Conservation (phyloP, 768 basidiomycete species). For the Baorangia bicolor region DNA sequence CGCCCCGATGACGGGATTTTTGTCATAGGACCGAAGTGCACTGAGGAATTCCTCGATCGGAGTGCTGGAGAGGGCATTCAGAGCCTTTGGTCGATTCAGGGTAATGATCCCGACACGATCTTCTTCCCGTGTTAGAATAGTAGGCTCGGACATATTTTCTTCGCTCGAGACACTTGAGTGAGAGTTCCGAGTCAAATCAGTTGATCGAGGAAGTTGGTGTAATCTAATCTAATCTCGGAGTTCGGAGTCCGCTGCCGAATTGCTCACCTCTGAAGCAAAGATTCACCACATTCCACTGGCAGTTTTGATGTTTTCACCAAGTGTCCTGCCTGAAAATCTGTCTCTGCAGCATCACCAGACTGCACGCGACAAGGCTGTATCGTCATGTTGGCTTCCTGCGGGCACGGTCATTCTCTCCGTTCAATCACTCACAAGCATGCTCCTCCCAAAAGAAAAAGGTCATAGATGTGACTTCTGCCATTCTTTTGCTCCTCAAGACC, state of each 20-base stretch:
- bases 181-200: not conserved
- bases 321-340: conserved; percentile 8
- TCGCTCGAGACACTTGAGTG: not conserved
- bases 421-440: conserved; percentile 43
- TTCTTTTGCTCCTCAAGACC: conserved; percentile 28
- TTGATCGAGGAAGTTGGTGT: not conserved
- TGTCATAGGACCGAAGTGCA: conserved; percentile 66
- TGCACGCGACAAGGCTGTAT: conserved; percentile 52
- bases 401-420: conserved; percentile 53
- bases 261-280: too few relatives aligned
- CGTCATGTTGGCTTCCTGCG: conserved; percentile 36
- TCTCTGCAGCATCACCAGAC: conserved; percentile 44
- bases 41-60: conserved; percentile 79
- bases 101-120: conserved; percentile 55
- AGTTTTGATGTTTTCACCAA: conserved; percentile 7
- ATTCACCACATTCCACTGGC: too few relatives aligned
- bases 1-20: conserved; percentile 69
- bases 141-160: conserved; percentile 22
- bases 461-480: conserved; percentile 68
- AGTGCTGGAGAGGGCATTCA: conserved; percentile 82
- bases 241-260: not conserved
- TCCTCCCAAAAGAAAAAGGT: conserved; percentile 59
- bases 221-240: conserved; percentile 14
- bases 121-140: conserved; percentile 21
- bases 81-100: conserved; percentile 80